These are phyloP conservation scores for Penicillium sp. DNA, from an alignment of 2,329 filamentous ascomycete genomes.

Conservation along the genomic window DNA sequence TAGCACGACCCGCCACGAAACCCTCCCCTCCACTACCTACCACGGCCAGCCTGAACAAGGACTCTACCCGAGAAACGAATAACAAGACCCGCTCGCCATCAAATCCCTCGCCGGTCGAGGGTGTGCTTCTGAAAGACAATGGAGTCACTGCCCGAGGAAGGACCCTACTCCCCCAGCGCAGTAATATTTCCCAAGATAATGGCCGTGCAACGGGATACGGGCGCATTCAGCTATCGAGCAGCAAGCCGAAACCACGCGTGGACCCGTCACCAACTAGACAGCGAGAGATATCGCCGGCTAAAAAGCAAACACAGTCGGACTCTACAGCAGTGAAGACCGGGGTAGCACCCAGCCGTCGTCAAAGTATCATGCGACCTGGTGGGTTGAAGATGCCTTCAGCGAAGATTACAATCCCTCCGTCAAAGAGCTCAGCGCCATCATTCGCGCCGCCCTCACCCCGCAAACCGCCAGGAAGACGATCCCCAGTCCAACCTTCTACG, in stretches of 20 bases:
- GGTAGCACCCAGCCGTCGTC: constrained; percentile 25
- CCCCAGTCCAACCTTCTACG: constrained; percentile 12
- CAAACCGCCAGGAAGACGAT: constrained; percentile 17
- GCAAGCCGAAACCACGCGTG: constrained; percentile 17
- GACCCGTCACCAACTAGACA: constrained; percentile 19
- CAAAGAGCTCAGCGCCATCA: constrained; percentile 22
- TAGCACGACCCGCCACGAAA: constrained; percentile 25
- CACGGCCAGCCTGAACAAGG: constrained; percentile 16
- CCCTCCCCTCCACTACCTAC: background rate
- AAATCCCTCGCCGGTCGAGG: constrained; percentile 17
- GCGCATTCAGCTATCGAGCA: constrained; percentile 24
- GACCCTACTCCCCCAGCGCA: constrained; percentile 36
- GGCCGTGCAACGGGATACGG: constrained; percentile 12
- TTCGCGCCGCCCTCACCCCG: constrained; percentile 27
- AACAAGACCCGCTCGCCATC: constrained; percentile 11
- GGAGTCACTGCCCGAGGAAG: constrained; percentile 26
- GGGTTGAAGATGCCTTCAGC: constrained; percentile 22
- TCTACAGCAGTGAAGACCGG: constrained; percentile 1
- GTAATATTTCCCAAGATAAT: constrained; percentile 22
- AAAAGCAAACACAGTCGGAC: constrained; percentile 10
- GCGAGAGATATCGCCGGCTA: background rate
- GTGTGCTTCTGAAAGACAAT: constrained; percentile 16
- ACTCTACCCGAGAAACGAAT: constrained; percentile 12
- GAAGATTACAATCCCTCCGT: constrained; percentile 18
- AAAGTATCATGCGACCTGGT: constrained; percentile 33